These are phyloP conservation scores for Cutaneotrichosporon cyanovorans DNA, from an alignment of 1,284 basidiomycete genomes.

Conservation along the genomic window DNA sequence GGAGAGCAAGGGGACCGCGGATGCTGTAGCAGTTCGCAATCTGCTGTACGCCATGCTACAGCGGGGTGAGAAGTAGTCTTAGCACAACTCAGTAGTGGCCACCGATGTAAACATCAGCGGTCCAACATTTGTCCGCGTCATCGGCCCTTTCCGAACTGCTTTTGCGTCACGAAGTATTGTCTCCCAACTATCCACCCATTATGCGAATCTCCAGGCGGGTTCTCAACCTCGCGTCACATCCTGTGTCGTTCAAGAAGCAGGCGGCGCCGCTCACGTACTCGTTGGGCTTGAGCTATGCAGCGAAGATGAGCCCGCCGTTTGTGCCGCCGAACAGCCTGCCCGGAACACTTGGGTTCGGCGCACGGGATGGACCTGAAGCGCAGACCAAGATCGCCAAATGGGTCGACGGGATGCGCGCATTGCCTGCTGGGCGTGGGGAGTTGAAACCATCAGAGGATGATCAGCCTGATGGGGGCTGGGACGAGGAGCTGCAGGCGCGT, in stretches of 20 bases:
- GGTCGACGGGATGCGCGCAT: constrained; percentile 30
- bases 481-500: constrained; percentile 17
- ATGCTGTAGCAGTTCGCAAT: constrained; percentile 44
- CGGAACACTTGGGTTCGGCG: constrained; percentile 11
- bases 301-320: constrained; percentile 44
- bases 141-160: background rate
- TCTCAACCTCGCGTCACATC: constrained; percentile 10
- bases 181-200: background rate
- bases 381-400: constrained; percentile 26
- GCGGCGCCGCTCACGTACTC: constrained; percentile 29
- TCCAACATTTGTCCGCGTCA: background rate
- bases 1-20: constrained; percentile 66
- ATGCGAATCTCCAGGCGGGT: constrained; percentile 12
- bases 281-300: constrained; percentile 42
- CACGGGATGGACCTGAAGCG: constrained; percentile 5
- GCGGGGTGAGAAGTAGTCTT: too few species aligned
- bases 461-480: constrained; percentile 24
- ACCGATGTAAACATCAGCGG: too few species aligned
- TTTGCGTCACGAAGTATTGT: background rate
- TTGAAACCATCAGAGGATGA: constrained; percentile 14
- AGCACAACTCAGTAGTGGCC: too few species aligned
- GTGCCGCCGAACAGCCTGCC: constrained; percentile 13
- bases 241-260: constrained; percentile 7
- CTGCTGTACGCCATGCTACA: background rate
- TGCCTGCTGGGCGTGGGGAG: constrained; percentile 38